These are phyloP conservation scores for Rubia peregrina DNA, from an alignment of 305 asterid species.

Conservation along the genomic window DNA sequence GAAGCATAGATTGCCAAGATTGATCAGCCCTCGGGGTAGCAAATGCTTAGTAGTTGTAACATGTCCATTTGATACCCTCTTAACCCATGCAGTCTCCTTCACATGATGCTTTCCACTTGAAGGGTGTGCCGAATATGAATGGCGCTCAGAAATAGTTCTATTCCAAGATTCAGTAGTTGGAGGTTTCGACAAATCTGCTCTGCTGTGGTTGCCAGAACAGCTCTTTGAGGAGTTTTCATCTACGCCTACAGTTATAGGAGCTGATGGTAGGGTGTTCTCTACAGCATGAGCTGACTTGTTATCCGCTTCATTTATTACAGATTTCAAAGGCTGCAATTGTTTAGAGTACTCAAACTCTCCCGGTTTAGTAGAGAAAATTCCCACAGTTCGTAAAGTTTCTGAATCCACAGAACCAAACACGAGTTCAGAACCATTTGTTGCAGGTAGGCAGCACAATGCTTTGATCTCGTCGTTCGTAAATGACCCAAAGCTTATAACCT, in stretches of 20 bases:
- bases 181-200: slow-evolving; percentile 26
- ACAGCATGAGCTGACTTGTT: slow-evolving; percentile 14
- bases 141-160: slow-evolving; percentile 15
- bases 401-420: slow-evolving; percentile 71
- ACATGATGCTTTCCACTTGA: slow-evolving; percentile 25
- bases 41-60: slow-evolving; percentile 30
- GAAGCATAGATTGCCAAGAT: slow-evolving; percentile 80
- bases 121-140: slow-evolving; percentile 18
- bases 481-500: slow-evolving; percentile 75
- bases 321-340: slow-evolving; percentile 24
- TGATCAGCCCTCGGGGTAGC: slow-evolving; percentile 76
- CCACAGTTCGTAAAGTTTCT: slow-evolving; percentile 59
- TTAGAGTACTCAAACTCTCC: slow-evolving; percentile 27
- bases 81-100: slow-evolving; percentile 20
- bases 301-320: slow-evolving; percentile 20
- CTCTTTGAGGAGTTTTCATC: slow-evolving; percentile 28
- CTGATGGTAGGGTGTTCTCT: slow-evolving; percentile 19
- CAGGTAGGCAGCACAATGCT: slow-evolving; percentile 43
- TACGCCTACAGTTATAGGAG: slow-evolving; percentile 25
- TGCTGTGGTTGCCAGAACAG: slow-evolving; percentile 20
- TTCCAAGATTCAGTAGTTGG: slow-evolving; percentile 9
- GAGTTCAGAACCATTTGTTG: slow-evolving; percentile 32
- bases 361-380: slow-evolving; percentile 30
- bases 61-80: slow-evolving; percentile 32
- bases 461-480: slow-evolving; percentile 75